A percentile compares a stretch with the other conserved stretches of the same genome.
phyloP scores from a whole-genome alignment of 352 stramenopile genomes.

The Phytophthora quininea region DNA sequence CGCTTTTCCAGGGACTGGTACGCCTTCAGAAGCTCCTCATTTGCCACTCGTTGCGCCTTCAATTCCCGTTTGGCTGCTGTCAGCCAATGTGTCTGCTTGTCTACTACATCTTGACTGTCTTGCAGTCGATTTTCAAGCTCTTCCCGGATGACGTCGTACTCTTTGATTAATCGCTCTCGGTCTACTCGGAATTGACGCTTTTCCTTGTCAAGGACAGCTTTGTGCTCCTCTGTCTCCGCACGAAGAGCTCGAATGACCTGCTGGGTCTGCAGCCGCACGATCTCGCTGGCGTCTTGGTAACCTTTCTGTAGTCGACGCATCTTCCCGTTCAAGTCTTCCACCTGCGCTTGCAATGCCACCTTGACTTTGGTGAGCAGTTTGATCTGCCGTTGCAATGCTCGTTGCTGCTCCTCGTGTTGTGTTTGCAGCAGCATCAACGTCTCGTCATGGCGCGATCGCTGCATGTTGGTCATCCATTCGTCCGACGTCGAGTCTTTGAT shows the following conservation, averaged over 20 bases:
- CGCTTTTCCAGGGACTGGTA: conserved; percentile 76
- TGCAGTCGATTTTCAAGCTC: conserved; percentile 51
- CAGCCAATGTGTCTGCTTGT: conserved; percentile 71
- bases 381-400: conserved; percentile 49
- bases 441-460: conserved; percentile 60
- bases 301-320: conserved; percentile 42
- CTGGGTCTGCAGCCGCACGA: conserved; percentile 52
- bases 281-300: conserved; percentile 61
- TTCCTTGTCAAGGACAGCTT: conserved; percentile 38
- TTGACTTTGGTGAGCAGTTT: conserved; percentile 52
- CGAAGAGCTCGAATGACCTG: conserved; percentile 51
- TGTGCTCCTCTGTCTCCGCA: conserved; percentile 37
- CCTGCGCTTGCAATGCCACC: conserved; percentile 40
- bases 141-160: conserved; percentile 43
- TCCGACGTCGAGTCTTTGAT: conserved; percentile 67
- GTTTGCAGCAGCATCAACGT: conserved; percentile 48
- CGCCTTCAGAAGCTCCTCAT: conserved; percentile 67
- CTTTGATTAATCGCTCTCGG: conserved; percentile 48
- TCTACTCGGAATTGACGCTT: conserved; percentile 34
- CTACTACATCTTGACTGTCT: conserved; percentile 35
- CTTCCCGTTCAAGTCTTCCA: conserved; percentile 39
- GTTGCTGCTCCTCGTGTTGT: conserved; percentile 52
- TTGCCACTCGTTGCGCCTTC: conserved; percentile 65
- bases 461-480: conserved; percentile 72
- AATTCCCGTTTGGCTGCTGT: conserved; percentile 72